Conservation (phyloP, 768 basidiomycete genomes). For the Gloeopeniophorella convolvens region DNA sequence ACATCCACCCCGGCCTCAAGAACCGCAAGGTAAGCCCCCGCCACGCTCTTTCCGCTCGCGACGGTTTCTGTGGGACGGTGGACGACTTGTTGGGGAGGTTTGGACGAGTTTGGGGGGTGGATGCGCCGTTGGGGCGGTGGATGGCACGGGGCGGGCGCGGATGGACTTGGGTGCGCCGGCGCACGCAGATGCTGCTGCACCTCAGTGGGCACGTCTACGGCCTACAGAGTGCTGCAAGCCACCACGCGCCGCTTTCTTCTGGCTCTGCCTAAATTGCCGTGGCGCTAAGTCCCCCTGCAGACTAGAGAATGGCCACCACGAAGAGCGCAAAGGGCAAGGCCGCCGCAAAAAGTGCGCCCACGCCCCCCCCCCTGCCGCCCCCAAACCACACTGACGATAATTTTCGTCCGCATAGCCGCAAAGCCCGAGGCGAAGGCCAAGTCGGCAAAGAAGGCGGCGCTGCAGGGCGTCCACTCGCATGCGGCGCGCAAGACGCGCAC, state of each 20-base stretch:
- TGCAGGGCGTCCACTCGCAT: conserved; percentile 78
- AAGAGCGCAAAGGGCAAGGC: conserved; percentile 62
- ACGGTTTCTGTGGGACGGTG: neutral
- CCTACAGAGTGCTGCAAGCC: no score
- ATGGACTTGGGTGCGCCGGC: no score
- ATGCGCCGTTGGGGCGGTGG: neutral
- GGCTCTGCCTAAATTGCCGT: neutral
- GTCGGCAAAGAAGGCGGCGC: conserved; percentile 92
- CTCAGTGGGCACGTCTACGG: no score
- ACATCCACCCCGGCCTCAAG: neutral
- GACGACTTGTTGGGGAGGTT: neutral
- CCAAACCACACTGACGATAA: no score
- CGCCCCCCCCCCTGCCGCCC: no score
- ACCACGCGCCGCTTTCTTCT: neutral
- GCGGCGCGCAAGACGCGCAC: conserved; percentile 74
- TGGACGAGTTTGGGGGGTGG: neutral
- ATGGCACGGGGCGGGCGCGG: neutral
- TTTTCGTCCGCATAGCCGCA: neutral
- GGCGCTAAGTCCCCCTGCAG: neutral
- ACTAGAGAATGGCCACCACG: conserved; percentile 53
- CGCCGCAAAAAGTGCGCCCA: conserved; percentile 41
- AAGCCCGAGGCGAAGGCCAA: conserved; percentile 64
- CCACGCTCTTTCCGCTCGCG: neutral
- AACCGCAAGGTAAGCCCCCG: conserved; percentile 2
- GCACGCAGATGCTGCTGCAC: no score